Conservation (phyloP, 176 grass and related monocot genomes). For the Echinochloa phyllopogon region DNA sequence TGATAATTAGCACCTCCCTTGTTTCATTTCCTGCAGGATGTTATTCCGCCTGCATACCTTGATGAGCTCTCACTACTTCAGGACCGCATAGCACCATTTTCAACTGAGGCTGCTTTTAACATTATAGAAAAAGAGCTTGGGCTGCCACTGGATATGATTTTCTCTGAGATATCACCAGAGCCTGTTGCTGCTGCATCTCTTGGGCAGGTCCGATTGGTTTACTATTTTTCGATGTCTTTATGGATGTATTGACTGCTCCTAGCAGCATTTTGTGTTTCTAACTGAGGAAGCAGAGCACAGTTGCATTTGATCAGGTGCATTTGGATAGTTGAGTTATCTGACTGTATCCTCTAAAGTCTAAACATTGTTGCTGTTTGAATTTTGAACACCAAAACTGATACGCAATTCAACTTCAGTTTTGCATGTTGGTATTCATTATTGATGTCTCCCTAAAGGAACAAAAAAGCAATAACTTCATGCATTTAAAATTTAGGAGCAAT, state of each 20-base stretch:
- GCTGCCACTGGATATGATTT: slow-evolving; percentile 73
- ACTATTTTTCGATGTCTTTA: slow-evolving; percentile 1
- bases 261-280: not conserved
- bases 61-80: slow-evolving; percentile 91
- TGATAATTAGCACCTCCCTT: slow-evolving; percentile 6
- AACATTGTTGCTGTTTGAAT: slow-evolving; percentile 9
- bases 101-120: slow-evolving; percentile 83
- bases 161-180: slow-evolving; percentile 86
- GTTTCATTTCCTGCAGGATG: slow-evolving; percentile 65
- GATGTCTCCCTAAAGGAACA: not conserved
- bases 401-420: slow-evolving; percentile 14
- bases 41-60: slow-evolving; percentile 94
- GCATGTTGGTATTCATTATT: not conserved
- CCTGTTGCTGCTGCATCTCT: slow-evolving; percentile 94
- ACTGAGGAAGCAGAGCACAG: not conserved
- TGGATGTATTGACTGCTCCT: slow-evolving; percentile 3
- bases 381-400: slow-evolving; percentile 11
- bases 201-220: slow-evolving; percentile 67
- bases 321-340: slow-evolving; percentile 14
- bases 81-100: slow-evolving; percentile 94
- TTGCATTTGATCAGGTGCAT: not conserved
- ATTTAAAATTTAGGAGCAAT: slow-evolving; percentile 13
- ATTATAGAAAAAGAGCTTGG: slow-evolving; percentile 94
- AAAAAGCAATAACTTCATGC: not conserved
- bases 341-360: not conserved